phyloP scores from a whole-genome alignment of 805 yeast genomes.

The Alloascoidea hylecoeti region DNA sequence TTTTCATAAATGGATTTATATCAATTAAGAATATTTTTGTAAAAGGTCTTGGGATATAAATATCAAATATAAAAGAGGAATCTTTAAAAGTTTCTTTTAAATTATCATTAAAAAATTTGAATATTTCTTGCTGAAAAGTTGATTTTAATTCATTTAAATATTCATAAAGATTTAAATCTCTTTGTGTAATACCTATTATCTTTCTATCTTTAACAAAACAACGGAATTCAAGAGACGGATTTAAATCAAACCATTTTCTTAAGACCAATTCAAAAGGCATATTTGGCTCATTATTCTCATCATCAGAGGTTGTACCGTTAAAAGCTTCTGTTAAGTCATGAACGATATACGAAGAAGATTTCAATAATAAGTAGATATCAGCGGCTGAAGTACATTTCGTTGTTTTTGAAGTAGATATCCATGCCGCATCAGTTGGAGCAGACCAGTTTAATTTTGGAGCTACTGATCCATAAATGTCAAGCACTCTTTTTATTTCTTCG shows the following conservation, averaged over 20 bases:
- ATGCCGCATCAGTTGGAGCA: slow-evolving; percentile 86
- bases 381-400: slow-evolving; percentile 56
- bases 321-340: slow-evolving; percentile 74
- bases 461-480: slow-evolving; percentile 42
- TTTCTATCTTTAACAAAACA: slow-evolving; percentile 56
- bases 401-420: slow-evolving; percentile 76
- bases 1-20: slow-evolving; percentile 71
- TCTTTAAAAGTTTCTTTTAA: slow-evolving; percentile 37
- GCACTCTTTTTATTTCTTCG: slow-evolving; percentile 25
- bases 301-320: slow-evolving; percentile 17
- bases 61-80: slow-evolving; percentile 54
- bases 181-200: slow-evolving; percentile 65
- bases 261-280: slow-evolving; percentile 49
- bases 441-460: slow-evolving; percentile 95
- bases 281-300: not conserved
- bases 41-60: slow-evolving; percentile 70
- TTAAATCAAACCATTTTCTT: slow-evolving; percentile 69
- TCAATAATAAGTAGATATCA: slow-evolving; percentile 70
- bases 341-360: slow-evolving; percentile 76
- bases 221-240: slow-evolving; percentile 87
- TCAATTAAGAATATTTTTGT: slow-evolving; percentile 59
- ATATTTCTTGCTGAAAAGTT: slow-evolving; percentile 31
- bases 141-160: slow-evolving; percentile 42
- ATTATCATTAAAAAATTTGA: slow-evolving; percentile 36
- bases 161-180: slow-evolving; percentile 76